Evolutionary conservation across 306 rosid genomes (phyloP).

Genomic region (Dicorynia guianensis): DNA sequence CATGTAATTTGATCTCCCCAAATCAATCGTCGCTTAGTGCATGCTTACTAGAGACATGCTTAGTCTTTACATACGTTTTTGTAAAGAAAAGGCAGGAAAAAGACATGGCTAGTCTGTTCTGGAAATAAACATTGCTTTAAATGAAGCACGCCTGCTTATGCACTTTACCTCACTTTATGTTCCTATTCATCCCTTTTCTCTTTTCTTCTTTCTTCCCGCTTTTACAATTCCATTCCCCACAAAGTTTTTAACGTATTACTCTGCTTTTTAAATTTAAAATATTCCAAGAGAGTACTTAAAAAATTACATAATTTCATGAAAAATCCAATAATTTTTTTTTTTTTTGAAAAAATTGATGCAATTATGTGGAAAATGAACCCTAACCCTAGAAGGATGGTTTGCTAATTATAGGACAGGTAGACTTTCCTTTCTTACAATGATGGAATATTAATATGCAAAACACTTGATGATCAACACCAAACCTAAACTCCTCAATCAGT

Average conservation of each 20-base stretch:
- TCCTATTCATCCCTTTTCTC: not conserved
- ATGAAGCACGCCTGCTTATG: constrained; percentile 11
- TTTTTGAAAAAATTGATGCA: too few species aligned
- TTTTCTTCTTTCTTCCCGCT: not conserved
- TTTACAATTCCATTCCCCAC: not conserved
- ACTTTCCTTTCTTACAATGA: not conserved
- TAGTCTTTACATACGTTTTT: not conserved
- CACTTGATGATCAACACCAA: not conserved
- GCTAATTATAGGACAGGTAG: not conserved
- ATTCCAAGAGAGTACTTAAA: too few species aligned
- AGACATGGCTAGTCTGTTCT: constrained; percentile 3
- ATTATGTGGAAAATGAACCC: too few species aligned
- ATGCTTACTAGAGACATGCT: not conserved
- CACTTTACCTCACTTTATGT: not conserved
- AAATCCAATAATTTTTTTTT: too few species aligned
- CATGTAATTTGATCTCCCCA: not conserved
- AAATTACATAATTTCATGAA: too few species aligned
- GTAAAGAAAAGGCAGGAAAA: not conserved
- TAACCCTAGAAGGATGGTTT: not conserved
- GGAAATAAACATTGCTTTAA: not conserved
- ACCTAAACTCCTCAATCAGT: not conserved
- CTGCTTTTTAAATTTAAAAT: too few species aligned
- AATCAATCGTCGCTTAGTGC: too few species aligned
- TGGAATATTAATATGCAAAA: not conserved
- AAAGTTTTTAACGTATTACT: too few species aligned